Conservation (phyloP, 2,329 filamentous ascomycete species). For the Diatrype stigma region DNA sequence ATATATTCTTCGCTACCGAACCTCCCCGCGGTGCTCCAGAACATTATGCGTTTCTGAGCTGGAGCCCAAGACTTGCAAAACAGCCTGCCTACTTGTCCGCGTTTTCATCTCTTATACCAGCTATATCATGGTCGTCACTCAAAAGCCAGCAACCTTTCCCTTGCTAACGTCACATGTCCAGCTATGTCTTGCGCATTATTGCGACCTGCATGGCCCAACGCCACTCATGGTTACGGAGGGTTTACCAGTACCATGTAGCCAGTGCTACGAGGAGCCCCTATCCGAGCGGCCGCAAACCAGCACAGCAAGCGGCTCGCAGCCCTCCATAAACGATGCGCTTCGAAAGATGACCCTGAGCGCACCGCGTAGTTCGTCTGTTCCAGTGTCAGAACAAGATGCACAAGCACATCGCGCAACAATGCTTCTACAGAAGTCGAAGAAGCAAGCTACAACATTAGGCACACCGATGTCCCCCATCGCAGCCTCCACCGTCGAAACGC, state of each 20-base stretch:
- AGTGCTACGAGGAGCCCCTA: conserved; percentile 50
- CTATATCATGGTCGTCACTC: conserved; percentile 19
- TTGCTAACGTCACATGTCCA: conserved; percentile 44
- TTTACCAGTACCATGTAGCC: conserved; percentile 54
- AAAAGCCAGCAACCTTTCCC: conserved; percentile 17
- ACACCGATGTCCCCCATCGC: conserved; percentile 25
- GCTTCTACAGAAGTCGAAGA: conserved; percentile 37
- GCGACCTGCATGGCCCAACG: conserved; percentile 66
- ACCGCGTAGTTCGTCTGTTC: conserved; percentile 39
- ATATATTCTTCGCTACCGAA: neutral
- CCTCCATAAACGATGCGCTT: conserved; percentile 43
- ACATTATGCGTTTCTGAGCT: neutral
- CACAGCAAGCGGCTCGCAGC: conserved; percentile 30
- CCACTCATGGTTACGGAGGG: conserved; percentile 68
- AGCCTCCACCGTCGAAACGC: conserved; percentile 49
- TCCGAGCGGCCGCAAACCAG: conserved; percentile 37
- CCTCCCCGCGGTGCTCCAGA: neutral
- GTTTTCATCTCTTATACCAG: neutral
- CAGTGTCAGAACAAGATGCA: conserved; percentile 41
- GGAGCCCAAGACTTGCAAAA: neutral
- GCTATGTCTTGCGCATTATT: conserved; percentile 68
- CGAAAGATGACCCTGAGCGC: conserved; percentile 41
- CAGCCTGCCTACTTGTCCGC: neutral
- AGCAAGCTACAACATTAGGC: conserved; percentile 13
- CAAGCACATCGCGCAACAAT: conserved; percentile 39